Percentiles rank a stretch among this genome's conserved stretches.
Evolutionary conservation across 2,329 filamentous ascomycete genomes (phyloP).

Genomic region (Macrophomina phaseolina): DNA sequence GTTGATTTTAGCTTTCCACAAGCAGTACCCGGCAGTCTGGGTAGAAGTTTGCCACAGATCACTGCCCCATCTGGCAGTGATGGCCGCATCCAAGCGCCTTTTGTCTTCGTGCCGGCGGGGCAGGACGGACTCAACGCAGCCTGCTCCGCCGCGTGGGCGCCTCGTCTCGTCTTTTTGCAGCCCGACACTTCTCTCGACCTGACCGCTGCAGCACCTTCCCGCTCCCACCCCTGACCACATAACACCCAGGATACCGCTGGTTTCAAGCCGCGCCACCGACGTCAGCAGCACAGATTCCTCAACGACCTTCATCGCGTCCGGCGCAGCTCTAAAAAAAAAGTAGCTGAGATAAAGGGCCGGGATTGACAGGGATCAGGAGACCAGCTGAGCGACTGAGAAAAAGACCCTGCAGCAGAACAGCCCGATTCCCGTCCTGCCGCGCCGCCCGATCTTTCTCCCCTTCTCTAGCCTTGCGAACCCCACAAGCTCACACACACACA

Average conservation of each 20-base stretch:
- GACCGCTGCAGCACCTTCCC: conserved; percentile 9
- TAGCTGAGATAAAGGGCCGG: conserved; percentile 16
- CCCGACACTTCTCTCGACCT: conserved; percentile 25
- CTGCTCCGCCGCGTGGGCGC: conserved; percentile 17
- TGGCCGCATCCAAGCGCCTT: conserved; percentile 21
- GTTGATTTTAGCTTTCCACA: conserved; percentile 26
- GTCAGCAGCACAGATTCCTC: conserved; percentile 11
- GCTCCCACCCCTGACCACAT: conserved; percentile 13
- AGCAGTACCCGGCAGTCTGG: conserved; percentile 22
- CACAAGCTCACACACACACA: conserved; percentile 1
- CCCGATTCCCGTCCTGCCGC: conserved; percentile 14
- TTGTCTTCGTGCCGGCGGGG: conserved; percentile 14
- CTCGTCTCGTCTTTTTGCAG: conserved; percentile 23
- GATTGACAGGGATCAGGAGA: conserved; percentile 23
- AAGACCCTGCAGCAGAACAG: conserved; percentile 21
- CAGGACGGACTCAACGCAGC: conserved; percentile 18
- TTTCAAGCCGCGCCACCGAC: conserved; percentile 16
- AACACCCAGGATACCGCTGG: conserved; percentile 14
- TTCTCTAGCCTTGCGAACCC: conserved; percentile 18
- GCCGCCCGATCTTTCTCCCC: conserved; percentile 3
- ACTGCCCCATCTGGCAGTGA: conserved; percentile 15
- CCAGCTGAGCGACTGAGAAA: conserved; percentile 21
- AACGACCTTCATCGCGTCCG: conserved; percentile 2
- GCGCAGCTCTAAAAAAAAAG: conserved; percentile 11
- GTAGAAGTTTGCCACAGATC: conserved; percentile 23